Evolutionary conservation across 805 yeast genomes (phyloP), one percentile per base, ranked within the genome.

Genomic region (Pichia nanzhaoensis): DNA sequence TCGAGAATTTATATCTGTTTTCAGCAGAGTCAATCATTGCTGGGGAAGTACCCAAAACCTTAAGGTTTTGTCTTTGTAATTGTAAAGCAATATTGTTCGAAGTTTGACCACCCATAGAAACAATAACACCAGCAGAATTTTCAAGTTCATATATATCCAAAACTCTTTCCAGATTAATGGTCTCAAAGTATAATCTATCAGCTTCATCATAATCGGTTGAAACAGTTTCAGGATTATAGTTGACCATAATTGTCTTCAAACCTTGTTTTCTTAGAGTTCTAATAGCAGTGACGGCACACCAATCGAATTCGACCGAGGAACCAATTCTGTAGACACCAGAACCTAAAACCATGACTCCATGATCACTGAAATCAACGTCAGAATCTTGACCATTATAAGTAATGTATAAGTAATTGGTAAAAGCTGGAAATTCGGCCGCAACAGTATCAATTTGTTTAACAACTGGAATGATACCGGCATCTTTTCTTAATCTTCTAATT

Each of bases 321-420:
- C 99, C 99, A 63, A 91, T 91, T 72, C 99, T 82, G 77, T 91
- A 91, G 37, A 93, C 99, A 76, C 99, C 99, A 4, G 97, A 89
- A 54, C 98, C 98, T 49, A 91, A 74, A 36, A 91, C 99, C 85
- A 91, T 86, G 42, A 85, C 83, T 65, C 97, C 97, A 53, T 89
- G 81, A 53, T 91, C 97, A 55, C 89, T 81, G 61, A 91, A 93
- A n/a, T 72, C 63, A 49, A 93, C 79, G 68, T 91, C 99, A 55
- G 84, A 82, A 31, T 84, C 69, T 55, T 85, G 89, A 39, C 96
- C 98, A 61, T 87, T 90, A 72, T 93, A 91, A 33, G 98, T 93
- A 68, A 87, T 78, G 73, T 93, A 91, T 67, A 91, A 73, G 69
- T 91, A 91, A 73, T 91, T 91, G 57, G 99, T 91, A 70, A 66